Base-by-base conservation (phyloP, 495 filamentous ascomycete species). In the Xylaria telfairii region DNA sequence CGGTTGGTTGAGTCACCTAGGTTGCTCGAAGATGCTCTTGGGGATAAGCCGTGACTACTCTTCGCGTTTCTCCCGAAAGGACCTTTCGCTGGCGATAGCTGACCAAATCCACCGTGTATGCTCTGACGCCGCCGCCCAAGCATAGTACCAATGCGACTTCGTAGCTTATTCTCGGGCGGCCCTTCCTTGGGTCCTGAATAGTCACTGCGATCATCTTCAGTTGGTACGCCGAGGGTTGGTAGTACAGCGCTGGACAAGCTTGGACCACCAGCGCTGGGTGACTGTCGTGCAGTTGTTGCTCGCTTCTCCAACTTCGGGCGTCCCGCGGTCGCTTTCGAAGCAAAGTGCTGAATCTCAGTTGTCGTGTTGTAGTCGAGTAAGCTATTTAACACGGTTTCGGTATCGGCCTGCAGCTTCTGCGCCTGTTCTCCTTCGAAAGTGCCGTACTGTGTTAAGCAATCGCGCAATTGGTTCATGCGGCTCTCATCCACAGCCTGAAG, bases 361-460 rank as follows among this genome's bases (percentile, higher is more conserved):
- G 88, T 87, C 1, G 94, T 97, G 80, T 93, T 90, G 21, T 98
- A 88, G 71, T 97, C 96, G 41, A 99, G 86, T 72, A 99, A 86
- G 19, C 89, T 87, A 69, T 94, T 95, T 71, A 99, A 76, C 65
- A 93, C 95, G 68, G 89, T 87, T 80, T 97, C 94, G 26, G 94
- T 91, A 26, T 90, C 88, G 75, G 90, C 83, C 70, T 93, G 89
- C 72, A 87, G 91, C 49, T 90, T 87, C 76, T 97, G 93, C 17
- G 96, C 89, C 73, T 92, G 90, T 78, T 99, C 96, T 15, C 93
- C 87, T 78, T 98, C 95, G 77, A 97, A 92, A 13, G 96, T 99
- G 79, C 96, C 90, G 70, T 93, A 90, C 74, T 97, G 96, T 2
- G 96, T 98, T 49, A 99, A 86, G 64, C 92, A 90, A 81, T 98